Conservation (phyloP, 352 stramenopile genomes). For the Elongisporangium undulatum region DNA sequence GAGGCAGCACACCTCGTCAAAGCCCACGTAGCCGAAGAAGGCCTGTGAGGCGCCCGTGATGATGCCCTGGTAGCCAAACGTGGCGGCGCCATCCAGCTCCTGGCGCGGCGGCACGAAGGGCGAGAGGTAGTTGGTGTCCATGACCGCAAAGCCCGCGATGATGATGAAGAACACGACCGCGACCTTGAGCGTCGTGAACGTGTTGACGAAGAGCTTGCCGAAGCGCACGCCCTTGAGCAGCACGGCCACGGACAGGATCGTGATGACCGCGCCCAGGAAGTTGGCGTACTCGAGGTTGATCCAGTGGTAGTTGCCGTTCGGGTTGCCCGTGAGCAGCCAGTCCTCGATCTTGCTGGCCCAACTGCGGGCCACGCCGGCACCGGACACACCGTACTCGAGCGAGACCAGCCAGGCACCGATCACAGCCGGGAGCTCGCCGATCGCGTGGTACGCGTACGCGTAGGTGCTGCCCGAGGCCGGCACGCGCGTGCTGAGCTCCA, state of each 20-base stretch:
- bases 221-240: conserved; percentile 47
- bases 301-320: conserved; percentile 9
- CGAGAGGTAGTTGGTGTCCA: conserved; percentile 48
- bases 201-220: conserved; percentile 56
- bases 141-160: conserved; percentile 51
- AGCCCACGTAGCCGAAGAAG: conserved; percentile 89
- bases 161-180: conserved; percentile 75
- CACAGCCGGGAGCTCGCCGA: conserved; percentile 76
- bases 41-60: conserved; percentile 54
- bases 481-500: conserved; percentile 54
- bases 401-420: conserved; percentile 53
- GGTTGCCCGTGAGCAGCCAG: conserved; percentile 9
- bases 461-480: conserved; percentile 74
- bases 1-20: conserved; percentile 86
- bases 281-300: conserved; percentile 19
- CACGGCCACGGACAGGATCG: conserved; percentile 28
- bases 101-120: conserved; percentile 42
- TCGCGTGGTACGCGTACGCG: conserved; percentile 66
- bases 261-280: conserved; percentile 24
- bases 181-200: conserved; percentile 45
- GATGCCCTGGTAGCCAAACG: conserved; percentile 28
- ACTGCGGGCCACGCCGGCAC: conserved; percentile 65
- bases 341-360: conserved; percentile 76
- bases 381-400: conserved; percentile 73
- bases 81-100: neutral